phyloP scores from a whole-genome alignment of 1,139 yeast genomes.

The Pichia sp. region DNA sequence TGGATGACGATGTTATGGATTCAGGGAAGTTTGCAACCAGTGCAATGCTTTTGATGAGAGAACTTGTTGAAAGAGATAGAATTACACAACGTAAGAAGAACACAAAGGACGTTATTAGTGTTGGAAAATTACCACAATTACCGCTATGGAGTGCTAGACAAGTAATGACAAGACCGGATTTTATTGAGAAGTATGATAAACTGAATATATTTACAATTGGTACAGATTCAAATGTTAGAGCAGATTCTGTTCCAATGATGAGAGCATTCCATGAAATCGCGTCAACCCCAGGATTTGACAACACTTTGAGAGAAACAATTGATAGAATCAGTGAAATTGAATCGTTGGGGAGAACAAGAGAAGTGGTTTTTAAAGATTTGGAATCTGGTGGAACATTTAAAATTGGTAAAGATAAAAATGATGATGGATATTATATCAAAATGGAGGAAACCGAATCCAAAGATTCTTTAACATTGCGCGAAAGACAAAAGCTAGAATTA shows the following conservation, averaged over 20 bases:
- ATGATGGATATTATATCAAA: not conserved
- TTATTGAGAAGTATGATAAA: conserved; percentile 67
- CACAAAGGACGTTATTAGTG: conserved; percentile 14
- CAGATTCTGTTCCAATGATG: conserved; percentile 87
- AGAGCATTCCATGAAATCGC: conserved; percentile 79
- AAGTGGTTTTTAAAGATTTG: conserved; percentile 67
- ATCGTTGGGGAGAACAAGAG: conserved; percentile 73
- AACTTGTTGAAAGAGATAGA: conserved; percentile 63
- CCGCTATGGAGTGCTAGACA: conserved; percentile 84
- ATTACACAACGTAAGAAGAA: conserved; percentile 23
- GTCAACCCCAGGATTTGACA: conserved; percentile 63
- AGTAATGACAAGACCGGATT: conserved; percentile 80
- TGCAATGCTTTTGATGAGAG: conserved; percentile 71
- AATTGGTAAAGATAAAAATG: conserved; percentile 17
- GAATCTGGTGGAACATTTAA: conserved; percentile 45
- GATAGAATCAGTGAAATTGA: conserved; percentile 72
- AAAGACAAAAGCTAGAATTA: not conserved
- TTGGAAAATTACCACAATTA: conserved; percentile 60
- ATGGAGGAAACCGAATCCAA: not conserved
- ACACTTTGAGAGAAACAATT: conserved; percentile 61
- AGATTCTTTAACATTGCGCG: not conserved
- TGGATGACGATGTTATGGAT: conserved; percentile 91
- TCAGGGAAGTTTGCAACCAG: conserved; percentile 71
- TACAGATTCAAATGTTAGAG: conserved; percentile 64
- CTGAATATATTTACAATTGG: conserved; percentile 75